Percentiles rank a stretch among this genome's conserved stretches.
Evolutionary conservation across 192 early-diverging fungal species (phyloP).

Genomic region (Linnemannia zychae): DNA sequence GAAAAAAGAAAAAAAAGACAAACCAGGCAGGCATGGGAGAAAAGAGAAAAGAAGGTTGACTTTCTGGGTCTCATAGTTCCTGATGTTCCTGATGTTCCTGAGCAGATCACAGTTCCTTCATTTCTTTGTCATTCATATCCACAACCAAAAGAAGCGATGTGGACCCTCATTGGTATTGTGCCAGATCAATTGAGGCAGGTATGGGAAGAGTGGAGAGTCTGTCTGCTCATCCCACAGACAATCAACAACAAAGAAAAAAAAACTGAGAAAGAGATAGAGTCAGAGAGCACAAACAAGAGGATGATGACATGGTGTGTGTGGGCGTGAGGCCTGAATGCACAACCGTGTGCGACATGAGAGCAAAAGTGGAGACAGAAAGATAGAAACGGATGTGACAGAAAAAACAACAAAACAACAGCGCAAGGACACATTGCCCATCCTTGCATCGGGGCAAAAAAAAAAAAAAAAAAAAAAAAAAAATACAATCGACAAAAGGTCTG

Average conservation of each 20-base stretch:
- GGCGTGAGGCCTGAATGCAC: constrained; percentile 4
- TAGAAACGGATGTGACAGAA: neutral
- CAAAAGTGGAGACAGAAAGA: neutral
- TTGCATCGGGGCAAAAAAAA: constrained; percentile 7
- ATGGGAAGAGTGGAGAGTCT: neutral
- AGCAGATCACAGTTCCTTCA: neutral
- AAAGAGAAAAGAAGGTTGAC: neutral
- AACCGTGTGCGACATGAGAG: constrained; percentile 20
- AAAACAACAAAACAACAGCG: neutral
- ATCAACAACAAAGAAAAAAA: neutral
- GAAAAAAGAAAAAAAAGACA: constrained; percentile 1
- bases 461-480: neutral
- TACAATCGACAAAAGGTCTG: neutral
- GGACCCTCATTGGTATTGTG: neutral
- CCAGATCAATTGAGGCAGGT: neutral
- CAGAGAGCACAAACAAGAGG: neutral
- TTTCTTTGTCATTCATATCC: constrained; percentile 3
- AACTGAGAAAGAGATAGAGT: neutral
- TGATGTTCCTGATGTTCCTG: constrained; percentile 13
- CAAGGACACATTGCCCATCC: constrained; percentile 5
- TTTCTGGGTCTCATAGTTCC: neutral
- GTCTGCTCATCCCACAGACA: neutral
- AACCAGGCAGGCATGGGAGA: neutral
- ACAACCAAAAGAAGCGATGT: constrained; percentile 5
- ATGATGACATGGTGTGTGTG: neutral